A percentile compares a stretch with the other conserved stretches of the same genome.
These are phyloP conservation scores for Gossypium davidsonii DNA, from an alignment of 441 rosid genomes.

Conservation along the genomic window DNA sequence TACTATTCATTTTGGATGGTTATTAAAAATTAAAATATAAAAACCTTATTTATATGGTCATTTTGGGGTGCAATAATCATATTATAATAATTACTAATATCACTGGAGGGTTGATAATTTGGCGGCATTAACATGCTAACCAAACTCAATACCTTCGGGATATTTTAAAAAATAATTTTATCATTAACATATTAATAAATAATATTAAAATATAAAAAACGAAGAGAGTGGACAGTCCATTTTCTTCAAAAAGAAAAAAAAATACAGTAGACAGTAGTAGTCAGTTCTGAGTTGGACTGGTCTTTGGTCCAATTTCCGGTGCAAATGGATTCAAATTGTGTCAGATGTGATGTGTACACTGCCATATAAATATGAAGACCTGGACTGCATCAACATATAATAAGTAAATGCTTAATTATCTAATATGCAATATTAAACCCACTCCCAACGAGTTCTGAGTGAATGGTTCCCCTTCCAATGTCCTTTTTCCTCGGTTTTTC, in stretches of 20 bases:
- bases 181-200: too few relatives aligned
- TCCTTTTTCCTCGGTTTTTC: slow-evolving; percentile 22
- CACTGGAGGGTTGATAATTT: too few relatives aligned
- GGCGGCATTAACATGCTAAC: too few relatives aligned
- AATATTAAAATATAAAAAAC: too few relatives aligned
- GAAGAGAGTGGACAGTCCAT: too few relatives aligned
- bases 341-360: slow-evolving; percentile 30
- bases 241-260: not conserved
- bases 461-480: slow-evolving; percentile 35
- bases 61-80: too few relatives aligned
- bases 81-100: too few relatives aligned
- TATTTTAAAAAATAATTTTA: too few relatives aligned
- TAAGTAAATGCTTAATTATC: not conserved
- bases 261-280: not conserved
- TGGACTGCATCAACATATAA: not conserved
- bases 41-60: too few relatives aligned
- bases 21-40: too few relatives aligned
- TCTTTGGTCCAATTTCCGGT: slow-evolving; percentile 67
- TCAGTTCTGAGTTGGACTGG: slow-evolving; percentile 44
- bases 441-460: slow-evolving; percentile 17
- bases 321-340: slow-evolving; percentile 45
- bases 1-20: too few relatives aligned
- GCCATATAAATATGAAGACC: not conserved
- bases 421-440: not conserved
- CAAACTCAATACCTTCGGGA: too few relatives aligned